Evolutionary conservation across 805 yeast genomes (phyloP).

Genomic region (Candida oleophila): DNA sequence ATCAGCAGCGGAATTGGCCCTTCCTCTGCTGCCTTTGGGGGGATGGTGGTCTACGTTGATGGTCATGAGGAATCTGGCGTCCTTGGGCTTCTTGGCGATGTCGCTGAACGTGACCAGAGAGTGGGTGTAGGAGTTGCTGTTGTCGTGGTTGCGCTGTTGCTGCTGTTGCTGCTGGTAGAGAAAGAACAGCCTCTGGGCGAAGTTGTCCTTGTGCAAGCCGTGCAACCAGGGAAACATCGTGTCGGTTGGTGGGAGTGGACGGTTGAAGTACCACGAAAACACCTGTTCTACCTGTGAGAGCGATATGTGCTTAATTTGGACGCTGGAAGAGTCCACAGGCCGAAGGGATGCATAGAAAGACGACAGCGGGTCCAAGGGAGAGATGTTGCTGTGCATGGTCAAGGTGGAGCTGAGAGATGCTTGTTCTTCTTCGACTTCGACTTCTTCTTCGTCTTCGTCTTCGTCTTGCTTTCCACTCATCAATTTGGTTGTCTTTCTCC

Average conservation of each 20-base stretch:
- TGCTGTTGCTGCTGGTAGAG: conserved; percentile 25
- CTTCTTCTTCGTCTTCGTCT: neutral
- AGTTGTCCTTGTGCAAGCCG: conserved; percentile 61
- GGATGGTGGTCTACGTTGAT: conserved; percentile 16
- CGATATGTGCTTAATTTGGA: neutral
- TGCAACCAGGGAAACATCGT: conserved; percentile 89
- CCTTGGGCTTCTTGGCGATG: conserved; percentile 18
- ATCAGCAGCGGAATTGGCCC: neutral
- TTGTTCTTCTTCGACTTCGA: conserved; percentile 7
- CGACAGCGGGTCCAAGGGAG: conserved; percentile 19
- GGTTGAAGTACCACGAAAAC: conserved; percentile 38
- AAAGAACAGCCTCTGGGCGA: conserved; percentile 52
- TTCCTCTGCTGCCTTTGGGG: neutral
- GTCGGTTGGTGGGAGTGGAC: conserved; percentile 57
- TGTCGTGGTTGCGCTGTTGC: neutral
- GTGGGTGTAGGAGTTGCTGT: neutral
- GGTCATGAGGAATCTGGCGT: conserved; percentile 42
- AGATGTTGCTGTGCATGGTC: conserved; percentile 1
- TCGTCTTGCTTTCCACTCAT: conserved; percentile 11
- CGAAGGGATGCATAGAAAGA: conserved; percentile 12
- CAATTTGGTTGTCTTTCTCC: conserved; percentile 37
- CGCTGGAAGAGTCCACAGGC: neutral
- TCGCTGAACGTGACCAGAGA: neutral
- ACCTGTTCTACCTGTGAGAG: conserved; percentile 9
- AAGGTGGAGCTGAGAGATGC: conserved; percentile 2